These are phyloP conservation scores for Epichloe baconii DNA, from an alignment of 2,329 filamentous ascomycete species.

Conservation along the genomic window DNA sequence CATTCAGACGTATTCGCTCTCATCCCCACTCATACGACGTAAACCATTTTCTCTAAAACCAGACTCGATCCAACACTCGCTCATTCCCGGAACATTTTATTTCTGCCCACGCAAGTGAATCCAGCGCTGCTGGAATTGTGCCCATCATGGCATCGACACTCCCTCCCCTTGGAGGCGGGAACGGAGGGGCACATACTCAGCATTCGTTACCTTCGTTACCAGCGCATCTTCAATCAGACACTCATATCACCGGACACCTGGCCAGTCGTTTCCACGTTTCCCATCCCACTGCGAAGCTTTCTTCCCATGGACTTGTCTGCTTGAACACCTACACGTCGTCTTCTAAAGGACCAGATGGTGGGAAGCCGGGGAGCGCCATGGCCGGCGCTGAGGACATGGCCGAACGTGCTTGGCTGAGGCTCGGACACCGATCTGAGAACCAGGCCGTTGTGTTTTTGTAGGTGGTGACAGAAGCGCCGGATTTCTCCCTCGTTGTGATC, in stretches of 20 bases:
- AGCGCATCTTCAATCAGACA: constrained; percentile 66
- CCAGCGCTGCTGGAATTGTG: constrained; percentile 11
- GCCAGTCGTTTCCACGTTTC: constrained; percentile 87
- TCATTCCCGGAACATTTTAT: background rate
- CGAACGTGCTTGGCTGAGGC: constrained; percentile 67
- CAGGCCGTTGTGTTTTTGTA: constrained; percentile 89
- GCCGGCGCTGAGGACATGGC: constrained; percentile 88
- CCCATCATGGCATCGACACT: constrained; percentile 48
- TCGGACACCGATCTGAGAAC: constrained; percentile 83
- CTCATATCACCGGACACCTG: constrained; percentile 68
- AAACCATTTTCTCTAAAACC: background rate
- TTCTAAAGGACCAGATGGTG: constrained; percentile 76
- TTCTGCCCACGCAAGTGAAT: background rate
- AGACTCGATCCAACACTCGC: background rate
- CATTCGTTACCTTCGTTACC: constrained; percentile 81
- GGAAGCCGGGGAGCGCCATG: constrained; percentile 82
- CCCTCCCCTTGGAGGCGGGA: constrained; percentile 32
- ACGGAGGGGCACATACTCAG: constrained; percentile 59
- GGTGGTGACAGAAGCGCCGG: constrained; percentile 35
- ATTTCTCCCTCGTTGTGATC: background rate
- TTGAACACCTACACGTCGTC: constrained; percentile 93
- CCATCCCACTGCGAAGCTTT: constrained; percentile 75
- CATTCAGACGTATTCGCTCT: background rate
- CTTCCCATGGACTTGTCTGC: constrained; percentile 80
- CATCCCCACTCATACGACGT: background rate